Percentiles rank a stretch among this genome's conserved stretches.
Evolutionary conservation across 1,284 basidiomycete genomes (phyloP).

Genomic region (Irpex sp.): DNA sequence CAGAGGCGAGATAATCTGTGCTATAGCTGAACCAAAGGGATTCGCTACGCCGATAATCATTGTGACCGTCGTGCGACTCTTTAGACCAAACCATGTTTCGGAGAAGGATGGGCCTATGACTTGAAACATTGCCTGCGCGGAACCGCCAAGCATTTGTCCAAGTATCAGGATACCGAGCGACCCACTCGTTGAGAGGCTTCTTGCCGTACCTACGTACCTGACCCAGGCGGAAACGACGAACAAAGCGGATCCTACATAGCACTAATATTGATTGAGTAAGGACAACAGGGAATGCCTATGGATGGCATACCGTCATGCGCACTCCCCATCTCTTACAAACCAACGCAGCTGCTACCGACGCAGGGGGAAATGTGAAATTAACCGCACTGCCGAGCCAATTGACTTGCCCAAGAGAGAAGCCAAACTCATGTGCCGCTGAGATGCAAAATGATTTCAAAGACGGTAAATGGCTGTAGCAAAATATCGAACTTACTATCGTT

Average conservation of each 20-base stretch:
- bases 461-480: too few relatives aligned
- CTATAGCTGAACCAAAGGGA: slow-evolving; percentile 46
- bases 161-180: slow-evolving; percentile 64
- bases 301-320: slow-evolving; percentile 44
- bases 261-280: slow-evolving; percentile 29
- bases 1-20: slow-evolving; percentile 24
- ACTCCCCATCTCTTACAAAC: slow-evolving; percentile 59
- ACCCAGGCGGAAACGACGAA: slow-evolving; percentile 69
- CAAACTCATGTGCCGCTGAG: slow-evolving; percentile 37
- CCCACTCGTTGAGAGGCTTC: slow-evolving; percentile 41
- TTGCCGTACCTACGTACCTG: slow-evolving; percentile 65
- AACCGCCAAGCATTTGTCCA: slow-evolving; percentile 57
- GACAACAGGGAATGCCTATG: neutral
- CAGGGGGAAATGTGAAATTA: slow-evolving; percentile 56
- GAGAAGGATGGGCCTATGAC: slow-evolving; percentile 69
- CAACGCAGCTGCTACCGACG: slow-evolving; percentile 52
- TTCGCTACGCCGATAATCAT: slow-evolving; percentile 80
- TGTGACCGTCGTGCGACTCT: slow-evolving; percentile 72
- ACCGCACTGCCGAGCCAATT: slow-evolving; percentile 77
- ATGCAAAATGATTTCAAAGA: neutral
- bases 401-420: slow-evolving; percentile 59
- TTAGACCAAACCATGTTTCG: slow-evolving; percentile 75
- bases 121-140: slow-evolving; percentile 67
- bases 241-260: slow-evolving; percentile 47
- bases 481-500: slow-evolving; percentile 44